phyloP scores from a whole-genome alignment of 192 early-diverging fungal genomes.

The Phycomyces blakesleeanus region DNA sequence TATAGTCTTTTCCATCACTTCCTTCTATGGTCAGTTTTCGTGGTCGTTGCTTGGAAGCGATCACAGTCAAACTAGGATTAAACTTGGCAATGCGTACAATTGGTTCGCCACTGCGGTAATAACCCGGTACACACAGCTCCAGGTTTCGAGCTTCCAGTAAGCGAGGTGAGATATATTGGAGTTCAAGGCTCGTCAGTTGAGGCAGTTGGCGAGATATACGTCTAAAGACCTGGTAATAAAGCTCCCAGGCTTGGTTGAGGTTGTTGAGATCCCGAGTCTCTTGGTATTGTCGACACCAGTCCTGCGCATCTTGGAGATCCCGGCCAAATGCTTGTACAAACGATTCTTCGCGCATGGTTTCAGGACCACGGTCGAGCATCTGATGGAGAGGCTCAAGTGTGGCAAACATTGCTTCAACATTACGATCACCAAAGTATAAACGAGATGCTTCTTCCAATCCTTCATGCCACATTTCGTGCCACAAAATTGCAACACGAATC shows the following conservation, averaged over 20 bases:
- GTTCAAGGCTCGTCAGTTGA: conserved; percentile 75
- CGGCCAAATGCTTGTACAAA: conserved; percentile 90
- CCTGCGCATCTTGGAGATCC: conserved; percentile 79
- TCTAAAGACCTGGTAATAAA: conserved; percentile 81
- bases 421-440: conserved; percentile 72
- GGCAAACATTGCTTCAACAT: conserved; percentile 85
- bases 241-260: conserved; percentile 91
- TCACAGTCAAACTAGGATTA: conserved; percentile 73
- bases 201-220: conserved; percentile 79
- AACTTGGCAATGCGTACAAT: conserved; percentile 89
- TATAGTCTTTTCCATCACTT: conserved; percentile 85
- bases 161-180: conserved; percentile 88
- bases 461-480: conserved; percentile 98
- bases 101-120: conserved; percentile 81
- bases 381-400: conserved; percentile 84
- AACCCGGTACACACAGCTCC: conserved; percentile 87
- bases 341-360: conserved; percentile 83
- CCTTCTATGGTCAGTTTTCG: conserved; percentile 80
- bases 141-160: conserved; percentile 78
- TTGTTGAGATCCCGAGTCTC: conserved; percentile 74
- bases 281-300: conserved; percentile 77
- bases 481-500: conserved; percentile 92
- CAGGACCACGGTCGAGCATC: conserved; percentile 82
- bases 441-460: conserved; percentile 84
- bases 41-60: conserved; percentile 91